phyloP scores from a whole-genome alignment of 306 rosid genomes.

The Cotoneaster glaucophyllus region DNA sequence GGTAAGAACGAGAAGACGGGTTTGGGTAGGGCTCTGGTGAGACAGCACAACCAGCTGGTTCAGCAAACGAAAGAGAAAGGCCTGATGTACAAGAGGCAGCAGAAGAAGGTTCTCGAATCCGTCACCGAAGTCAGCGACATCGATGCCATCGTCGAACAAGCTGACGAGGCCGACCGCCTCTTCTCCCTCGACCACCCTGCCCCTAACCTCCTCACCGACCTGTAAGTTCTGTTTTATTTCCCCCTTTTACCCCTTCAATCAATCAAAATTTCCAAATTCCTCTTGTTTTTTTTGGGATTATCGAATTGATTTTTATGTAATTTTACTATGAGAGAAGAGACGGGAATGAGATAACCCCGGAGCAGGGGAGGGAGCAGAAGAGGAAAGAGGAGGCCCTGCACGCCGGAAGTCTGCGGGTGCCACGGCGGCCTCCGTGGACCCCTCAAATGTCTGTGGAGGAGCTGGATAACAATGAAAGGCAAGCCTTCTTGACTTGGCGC shows the following conservation, averaged over 20 bases:
- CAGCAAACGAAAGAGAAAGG: constrained; percentile 77
- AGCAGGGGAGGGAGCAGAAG: constrained; percentile 55
- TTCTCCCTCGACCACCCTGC: constrained; percentile 31
- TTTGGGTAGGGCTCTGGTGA: constrained; percentile 56
- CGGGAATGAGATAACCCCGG: constrained; percentile 39
- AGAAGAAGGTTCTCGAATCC: constrained; percentile 78
- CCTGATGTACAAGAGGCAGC: constrained; percentile 41
- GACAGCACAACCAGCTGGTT: constrained; percentile 84
- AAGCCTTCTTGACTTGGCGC: constrained; percentile 79
- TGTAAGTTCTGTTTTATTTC: constrained; percentile 32
- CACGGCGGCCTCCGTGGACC: constrained; percentile 87
- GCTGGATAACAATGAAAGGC: constrained; percentile 77
- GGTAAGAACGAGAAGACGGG: not conserved
- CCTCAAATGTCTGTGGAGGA: constrained; percentile 67
- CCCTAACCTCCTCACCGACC: constrained; percentile 41
- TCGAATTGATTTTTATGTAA: constrained; percentile 6
- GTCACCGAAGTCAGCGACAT: constrained; percentile 82
- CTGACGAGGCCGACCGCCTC: constrained; percentile 48
- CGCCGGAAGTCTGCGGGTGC: constrained; percentile 73
- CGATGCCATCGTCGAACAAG: constrained; percentile 73
- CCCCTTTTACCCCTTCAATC: not conserved
- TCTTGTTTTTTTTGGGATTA: not conserved
- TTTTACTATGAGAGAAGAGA: constrained; percentile 37
- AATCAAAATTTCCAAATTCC: not conserved
- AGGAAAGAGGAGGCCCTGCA: constrained; percentile 69